phyloP scores from a whole-genome alignment of 208 protist genomes.

The Leishmania guyanensis region DNA sequence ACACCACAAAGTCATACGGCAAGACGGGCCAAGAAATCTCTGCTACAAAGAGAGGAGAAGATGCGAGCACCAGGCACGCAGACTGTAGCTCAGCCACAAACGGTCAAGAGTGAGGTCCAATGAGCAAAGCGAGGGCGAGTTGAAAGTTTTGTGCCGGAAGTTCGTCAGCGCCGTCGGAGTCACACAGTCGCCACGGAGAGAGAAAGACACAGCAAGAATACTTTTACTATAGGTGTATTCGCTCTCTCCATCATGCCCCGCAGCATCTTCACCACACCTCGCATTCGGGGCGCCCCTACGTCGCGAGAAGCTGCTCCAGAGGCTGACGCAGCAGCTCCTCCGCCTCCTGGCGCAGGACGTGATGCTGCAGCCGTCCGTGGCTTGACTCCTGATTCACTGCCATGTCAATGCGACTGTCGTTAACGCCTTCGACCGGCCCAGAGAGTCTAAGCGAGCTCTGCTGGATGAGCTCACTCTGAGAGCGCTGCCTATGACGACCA shows the following conservation, averaged over 20 bases:
- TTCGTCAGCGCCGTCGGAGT: neutral
- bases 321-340: slow-evolving; percentile 14
- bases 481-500: neutral
- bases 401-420: slow-evolving; percentile 9
- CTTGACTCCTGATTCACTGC: slow-evolving; percentile 12
- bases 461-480: slow-evolving; percentile 1
- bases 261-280: neutral
- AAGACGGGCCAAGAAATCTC: neutral
- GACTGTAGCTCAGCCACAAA: neutral
- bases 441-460: neutral
- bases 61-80: neutral
- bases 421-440: neutral
- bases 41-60: neutral
- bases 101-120: neutral
- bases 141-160: neutral
- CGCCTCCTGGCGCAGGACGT: slow-evolving; percentile 3
- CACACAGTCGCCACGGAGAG: neutral
- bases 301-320: slow-evolving; percentile 4
- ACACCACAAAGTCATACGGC: neutral
- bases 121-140: neutral
- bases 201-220: neutral
- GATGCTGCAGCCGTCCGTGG: slow-evolving; percentile 5
- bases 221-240: neutral
- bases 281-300: neutral
- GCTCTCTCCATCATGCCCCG: neutral